Evolutionary conservation across 257 asterid species (phyloP).

Genomic region (Solanum chaucha): DNA sequence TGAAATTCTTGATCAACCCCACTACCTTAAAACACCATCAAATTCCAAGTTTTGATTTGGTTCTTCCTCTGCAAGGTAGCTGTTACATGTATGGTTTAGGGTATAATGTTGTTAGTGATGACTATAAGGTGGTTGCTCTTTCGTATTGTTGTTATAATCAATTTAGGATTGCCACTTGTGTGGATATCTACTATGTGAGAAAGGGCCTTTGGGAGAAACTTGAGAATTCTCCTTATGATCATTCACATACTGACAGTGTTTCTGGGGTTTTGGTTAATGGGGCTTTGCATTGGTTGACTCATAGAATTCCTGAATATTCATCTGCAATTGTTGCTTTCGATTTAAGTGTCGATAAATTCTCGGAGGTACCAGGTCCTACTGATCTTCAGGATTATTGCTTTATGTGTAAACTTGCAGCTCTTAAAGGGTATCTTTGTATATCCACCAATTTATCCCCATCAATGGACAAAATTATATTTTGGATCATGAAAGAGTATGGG

Average conservation of each 20-base stretch:
- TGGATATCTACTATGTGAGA: too few relatives aligned
- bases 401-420: not conserved
- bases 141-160: too few relatives aligned
- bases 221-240: conserved; percentile 22
- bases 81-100: too few relatives aligned
- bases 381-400: not conserved
- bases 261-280: conserved; percentile 28
- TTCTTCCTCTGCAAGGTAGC: too few relatives aligned
- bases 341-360: conserved; percentile 21
- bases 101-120: too few relatives aligned
- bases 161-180: too few relatives aligned
- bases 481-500: not conserved
- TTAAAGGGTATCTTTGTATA: too few relatives aligned
- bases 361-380: conserved; percentile 27
- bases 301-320: too few relatives aligned
- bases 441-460: not conserved
- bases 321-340: conserved; percentile 20
- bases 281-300: not conserved
- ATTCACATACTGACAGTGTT: conserved; percentile 1
- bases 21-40: too few relatives aligned
- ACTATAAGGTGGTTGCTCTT: too few relatives aligned
- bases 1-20: too few relatives aligned
- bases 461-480: not conserved
- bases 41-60: too few relatives aligned
- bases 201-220: not conserved